A percentile compares a stretch with the other conserved stretches of the same genome.
phyloP scores from a whole-genome alignment of 345 rosid genomes.

The Durio zibethinus region DNA sequence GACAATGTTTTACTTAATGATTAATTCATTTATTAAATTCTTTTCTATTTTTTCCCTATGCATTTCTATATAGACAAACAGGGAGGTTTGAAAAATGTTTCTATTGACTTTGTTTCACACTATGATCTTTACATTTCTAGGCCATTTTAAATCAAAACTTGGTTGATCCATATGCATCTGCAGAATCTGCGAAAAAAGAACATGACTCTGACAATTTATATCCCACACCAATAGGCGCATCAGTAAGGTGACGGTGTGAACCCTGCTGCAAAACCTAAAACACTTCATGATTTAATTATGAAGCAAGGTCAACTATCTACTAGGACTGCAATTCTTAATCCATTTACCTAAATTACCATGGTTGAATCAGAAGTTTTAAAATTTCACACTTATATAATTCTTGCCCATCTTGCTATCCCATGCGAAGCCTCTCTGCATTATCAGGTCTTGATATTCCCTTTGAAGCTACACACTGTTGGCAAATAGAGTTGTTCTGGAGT shows the following conservation, averaged over 20 bases:
- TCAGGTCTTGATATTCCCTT: background rate
- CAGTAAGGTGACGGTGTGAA: background rate
- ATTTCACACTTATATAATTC: background rate
- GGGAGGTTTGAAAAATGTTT: too few relatives aligned
- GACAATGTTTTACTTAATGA: background rate
- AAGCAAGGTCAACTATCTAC: background rate
- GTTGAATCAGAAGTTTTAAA: background rate
- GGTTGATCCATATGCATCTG: background rate
- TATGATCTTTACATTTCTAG: background rate
- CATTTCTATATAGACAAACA: background rate
- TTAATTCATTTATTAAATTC: background rate
- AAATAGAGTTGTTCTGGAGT: background rate
- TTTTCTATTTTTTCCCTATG: background rate
- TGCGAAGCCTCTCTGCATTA: background rate
- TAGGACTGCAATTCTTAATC: background rate
- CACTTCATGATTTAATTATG: background rate
- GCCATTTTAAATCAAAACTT: background rate
- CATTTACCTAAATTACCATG: background rate
- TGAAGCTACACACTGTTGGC: background rate
- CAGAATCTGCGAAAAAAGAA: background rate
- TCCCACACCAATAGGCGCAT: background rate
- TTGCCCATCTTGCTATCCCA: background rate
- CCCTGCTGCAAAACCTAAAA: background rate
- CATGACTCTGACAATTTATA: background rate
- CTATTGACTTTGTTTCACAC: background rate